Base-by-base conservation (phyloP, 2,329 filamentous ascomycete genomes). In the Penicillium freii region DNA sequence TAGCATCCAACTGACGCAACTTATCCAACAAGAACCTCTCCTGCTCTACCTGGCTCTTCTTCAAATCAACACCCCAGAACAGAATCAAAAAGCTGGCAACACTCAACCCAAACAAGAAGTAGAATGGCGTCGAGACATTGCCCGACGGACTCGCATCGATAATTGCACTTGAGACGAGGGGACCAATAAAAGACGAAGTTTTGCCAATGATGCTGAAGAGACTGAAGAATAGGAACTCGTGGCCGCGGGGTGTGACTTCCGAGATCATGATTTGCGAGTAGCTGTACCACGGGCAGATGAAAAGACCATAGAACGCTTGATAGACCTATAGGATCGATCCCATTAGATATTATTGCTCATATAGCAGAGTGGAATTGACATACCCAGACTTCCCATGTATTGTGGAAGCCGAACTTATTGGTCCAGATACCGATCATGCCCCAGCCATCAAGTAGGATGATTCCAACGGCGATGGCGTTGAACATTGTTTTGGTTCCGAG, bases 241-340 rank as follows among this genome's bases (percentile, higher is more conserved):
- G 85, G 38, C 86, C 86, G 6, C 84, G 78, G 0, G 87, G 87
- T 0, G 86, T 88, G 2, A 89, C 85, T 63, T 88, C 87, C 3
- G 82, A 84, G 62, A 89, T 89, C 81, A 89, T 86, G 65, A 86
- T 88, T 68, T 89, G 86, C 0, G 81, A 84, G 71, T 89, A 89
- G 47, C 83, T 85, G 71, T 88, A 89, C 86, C 86, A 89, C 0
- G 86, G 86, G 61, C 86, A 87, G 7, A 88, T 83, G 46, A 88
- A 81, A 1, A 89, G 75, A 0, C 87, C 86, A 64, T 88, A 89
- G 62, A 85, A 87, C 9, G 71, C 75, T 69, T 79, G 76, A 57
- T 79, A 79, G 27, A 78, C 65, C 70, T 73, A 38, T 31, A 29
- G 0, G 19, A 21, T 47, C 21, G 11, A 27, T 10, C 10, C 1